These are phyloP conservation scores for Aegle marmelos DNA, from an alignment of 345 rosid species.

Conservation along the genomic window DNA sequence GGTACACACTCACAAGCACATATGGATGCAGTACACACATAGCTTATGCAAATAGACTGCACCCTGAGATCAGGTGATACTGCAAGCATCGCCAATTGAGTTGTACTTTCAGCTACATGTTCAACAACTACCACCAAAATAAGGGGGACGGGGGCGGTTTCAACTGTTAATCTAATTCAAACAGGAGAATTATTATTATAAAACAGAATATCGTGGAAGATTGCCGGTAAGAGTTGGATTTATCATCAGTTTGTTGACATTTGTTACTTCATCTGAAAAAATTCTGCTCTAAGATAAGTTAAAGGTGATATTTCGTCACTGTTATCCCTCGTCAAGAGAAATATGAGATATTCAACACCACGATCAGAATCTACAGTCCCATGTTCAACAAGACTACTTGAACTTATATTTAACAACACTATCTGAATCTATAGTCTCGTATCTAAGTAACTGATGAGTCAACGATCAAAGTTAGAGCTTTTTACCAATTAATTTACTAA, in stretches of 20 bases:
- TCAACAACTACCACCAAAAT: too few species aligned
- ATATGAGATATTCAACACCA: too few species aligned
- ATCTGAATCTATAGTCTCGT: background rate
- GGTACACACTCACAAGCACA: background rate
- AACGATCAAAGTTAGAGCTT: background rate
- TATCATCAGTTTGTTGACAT: too few species aligned
- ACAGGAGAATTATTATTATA: too few species aligned
- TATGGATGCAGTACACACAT: background rate
- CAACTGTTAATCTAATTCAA: too few species aligned
- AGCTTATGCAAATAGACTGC: background rate
- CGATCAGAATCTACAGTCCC: background rate
- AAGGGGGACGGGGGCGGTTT: too few species aligned
- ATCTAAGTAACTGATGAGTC: background rate
- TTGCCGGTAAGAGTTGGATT: too few species aligned
- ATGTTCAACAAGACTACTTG: background rate
- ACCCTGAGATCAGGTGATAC: background rate
- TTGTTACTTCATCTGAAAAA: background rate
- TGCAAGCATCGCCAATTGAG: background rate
- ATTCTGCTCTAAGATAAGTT: background rate
- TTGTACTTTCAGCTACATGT: background rate
- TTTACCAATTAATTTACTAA: conserved; percentile 5
- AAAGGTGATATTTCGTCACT: background rate
- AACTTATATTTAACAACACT: background rate
- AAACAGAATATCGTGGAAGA: too few species aligned
- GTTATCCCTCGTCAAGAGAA: too few species aligned